phyloP scores from a whole-genome alignment of 2,329 filamentous ascomycete species.

The Beauveria rudraprayagi region DNA sequence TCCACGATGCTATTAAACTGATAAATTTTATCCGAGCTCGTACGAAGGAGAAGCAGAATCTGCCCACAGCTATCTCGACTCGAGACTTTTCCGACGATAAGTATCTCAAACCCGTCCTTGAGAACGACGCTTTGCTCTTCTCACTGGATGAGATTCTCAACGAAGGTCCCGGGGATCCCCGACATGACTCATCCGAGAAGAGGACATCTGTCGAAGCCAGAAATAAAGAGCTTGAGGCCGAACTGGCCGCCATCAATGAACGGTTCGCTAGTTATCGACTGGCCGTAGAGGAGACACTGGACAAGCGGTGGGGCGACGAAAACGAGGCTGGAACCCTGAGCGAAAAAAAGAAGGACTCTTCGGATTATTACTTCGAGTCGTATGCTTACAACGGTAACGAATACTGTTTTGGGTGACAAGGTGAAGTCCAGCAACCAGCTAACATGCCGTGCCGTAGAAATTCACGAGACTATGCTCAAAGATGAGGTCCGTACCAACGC shows the following conservation, averaged over 20 bases:
- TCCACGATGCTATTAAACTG: constrained; percentile 64
- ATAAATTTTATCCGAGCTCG: constrained; percentile 59
- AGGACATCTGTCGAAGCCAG: constrained; percentile 32
- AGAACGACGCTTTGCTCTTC: constrained; percentile 85
- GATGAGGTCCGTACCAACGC: constrained; percentile 81
- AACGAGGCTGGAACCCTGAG: constrained; percentile 28
- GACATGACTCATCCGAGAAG: constrained; percentile 7
- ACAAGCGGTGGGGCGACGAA: constrained; percentile 55
- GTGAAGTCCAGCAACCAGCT: not conserved
- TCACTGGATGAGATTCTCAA: constrained; percentile 68
- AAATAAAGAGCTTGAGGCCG: constrained; percentile 50
- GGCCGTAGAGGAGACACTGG: constrained; percentile 58
- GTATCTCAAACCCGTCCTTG: constrained; percentile 74
- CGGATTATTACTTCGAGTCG: constrained; percentile 51
- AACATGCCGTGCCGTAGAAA: constrained; percentile 49
- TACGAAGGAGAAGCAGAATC: constrained; percentile 33
- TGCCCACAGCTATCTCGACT: constrained; percentile 52
- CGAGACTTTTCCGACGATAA: constrained; percentile 66
- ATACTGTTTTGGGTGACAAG: not conserved
- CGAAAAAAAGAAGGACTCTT: constrained; percentile 24
- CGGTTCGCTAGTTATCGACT: constrained; percentile 60
- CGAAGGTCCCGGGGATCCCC: constrained; percentile 33
- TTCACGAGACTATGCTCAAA: constrained; percentile 94
- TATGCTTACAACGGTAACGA: constrained; percentile 49
- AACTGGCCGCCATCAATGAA: constrained; percentile 49